These are phyloP conservation scores for Bipolaris bicolor DNA, from an alignment of 2,329 filamentous ascomycete genomes.

Conservation along the genomic window DNA sequence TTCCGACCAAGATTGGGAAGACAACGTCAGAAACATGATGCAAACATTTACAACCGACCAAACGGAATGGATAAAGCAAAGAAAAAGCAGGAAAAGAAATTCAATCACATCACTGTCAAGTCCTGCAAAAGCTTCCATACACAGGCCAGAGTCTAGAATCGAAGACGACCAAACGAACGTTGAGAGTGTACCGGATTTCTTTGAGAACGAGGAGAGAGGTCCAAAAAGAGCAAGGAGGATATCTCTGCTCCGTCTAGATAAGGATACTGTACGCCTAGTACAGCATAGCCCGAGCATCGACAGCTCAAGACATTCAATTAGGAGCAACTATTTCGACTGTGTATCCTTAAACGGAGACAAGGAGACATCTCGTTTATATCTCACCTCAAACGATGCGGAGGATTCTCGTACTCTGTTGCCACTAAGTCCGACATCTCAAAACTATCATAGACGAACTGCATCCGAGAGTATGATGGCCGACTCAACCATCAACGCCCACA, in stretches of 20 bases:
- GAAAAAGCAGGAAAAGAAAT: conserved; percentile 21
- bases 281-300: conserved; percentile 28
- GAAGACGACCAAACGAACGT: background rate
- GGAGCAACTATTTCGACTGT: conserved; percentile 17
- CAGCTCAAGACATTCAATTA: conserved; percentile 27
- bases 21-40: conserved; percentile 26
- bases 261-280: conserved; percentile 29
- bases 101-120: conserved; percentile 24
- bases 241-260: conserved; percentile 31
- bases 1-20: conserved; percentile 34
- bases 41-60: conserved; percentile 17
- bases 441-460: conserved; percentile 29
- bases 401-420: background rate
- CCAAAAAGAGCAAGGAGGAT: conserved; percentile 32
- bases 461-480: conserved; percentile 35
- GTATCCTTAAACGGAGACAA: conserved; percentile 9
- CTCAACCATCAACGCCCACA: conserved; percentile 40
- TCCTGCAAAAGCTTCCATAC: conserved; percentile 13
- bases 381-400: background rate
- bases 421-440: conserved; percentile 5
- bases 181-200: background rate
- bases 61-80: conserved; percentile 4
- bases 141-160: conserved; percentile 15
- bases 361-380: background rate
- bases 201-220: background rate